Evolutionary conservation across 306 rosid genomes (phyloP).

Genomic region (Canavalia gladiata): DNA sequence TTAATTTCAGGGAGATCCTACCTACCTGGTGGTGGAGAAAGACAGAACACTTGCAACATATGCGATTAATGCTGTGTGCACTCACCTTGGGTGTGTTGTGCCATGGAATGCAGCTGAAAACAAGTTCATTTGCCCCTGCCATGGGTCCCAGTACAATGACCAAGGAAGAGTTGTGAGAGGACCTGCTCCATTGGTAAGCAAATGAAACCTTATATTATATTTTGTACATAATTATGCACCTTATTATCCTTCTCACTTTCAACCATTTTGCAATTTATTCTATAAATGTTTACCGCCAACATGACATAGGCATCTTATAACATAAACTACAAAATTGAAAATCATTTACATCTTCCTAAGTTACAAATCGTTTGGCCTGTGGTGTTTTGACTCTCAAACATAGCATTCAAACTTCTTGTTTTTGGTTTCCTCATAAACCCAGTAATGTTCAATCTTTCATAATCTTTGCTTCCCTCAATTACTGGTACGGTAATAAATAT

Average conservation of each 20-base stretch:
- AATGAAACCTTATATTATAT: slow-evolving; percentile 10
- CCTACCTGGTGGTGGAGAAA: slow-evolving; percentile 95
- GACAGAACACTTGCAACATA: slow-evolving; percentile 85
- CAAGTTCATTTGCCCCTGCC: slow-evolving; percentile 98
- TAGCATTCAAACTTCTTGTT: no score
- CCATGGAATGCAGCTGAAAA: slow-evolving; percentile 89
- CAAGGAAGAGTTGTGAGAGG: slow-evolving; percentile 98
- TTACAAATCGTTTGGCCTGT: no score
- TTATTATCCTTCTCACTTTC: no score
- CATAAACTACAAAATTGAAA: no score
- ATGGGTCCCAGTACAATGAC: slow-evolving; percentile 93
- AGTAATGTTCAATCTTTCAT: neutral
- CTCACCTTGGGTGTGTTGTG: slow-evolving; percentile 98
- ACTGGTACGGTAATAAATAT: neutral
- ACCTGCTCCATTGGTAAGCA: slow-evolving; percentile 95
- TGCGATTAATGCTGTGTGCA: slow-evolving; percentile 96
- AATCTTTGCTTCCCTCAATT: neutral
- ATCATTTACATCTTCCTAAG: no score
- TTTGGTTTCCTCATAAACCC: no score
- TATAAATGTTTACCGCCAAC: no score
- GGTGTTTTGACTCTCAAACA: no score
- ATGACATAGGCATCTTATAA: no score
- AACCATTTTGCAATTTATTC: no score
- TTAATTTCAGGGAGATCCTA: slow-evolving; percentile 82
- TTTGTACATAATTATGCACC: no score